Evolutionary conservation across 768 basidiomycete species (phyloP).

Genomic region (Tulasnella sp.): DNA sequence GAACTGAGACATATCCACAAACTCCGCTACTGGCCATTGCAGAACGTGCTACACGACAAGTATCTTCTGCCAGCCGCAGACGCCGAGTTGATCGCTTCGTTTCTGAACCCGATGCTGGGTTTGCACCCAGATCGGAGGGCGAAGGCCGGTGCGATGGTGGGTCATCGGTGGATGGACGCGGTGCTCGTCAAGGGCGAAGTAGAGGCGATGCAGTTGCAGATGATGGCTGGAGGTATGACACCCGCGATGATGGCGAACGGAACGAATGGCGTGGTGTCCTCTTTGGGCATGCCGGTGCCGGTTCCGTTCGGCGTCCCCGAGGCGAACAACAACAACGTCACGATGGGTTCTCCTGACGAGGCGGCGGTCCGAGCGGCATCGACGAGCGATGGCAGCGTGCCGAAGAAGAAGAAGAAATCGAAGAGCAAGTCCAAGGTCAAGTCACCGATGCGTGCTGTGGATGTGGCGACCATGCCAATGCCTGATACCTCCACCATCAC

Average conservation of each 20-base stretch:
- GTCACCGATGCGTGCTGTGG: not conserved
- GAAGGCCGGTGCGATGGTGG: slow-evolving; percentile 70
- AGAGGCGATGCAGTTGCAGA: slow-evolving; percentile 30
- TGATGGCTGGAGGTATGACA: not conserved
- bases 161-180: slow-evolving; percentile 80
- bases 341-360: not conserved
- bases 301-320: not conserved
- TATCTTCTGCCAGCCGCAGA: slow-evolving; percentile 82
- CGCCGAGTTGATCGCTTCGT: slow-evolving; percentile 67
- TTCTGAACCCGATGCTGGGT: slow-evolving; percentile 82
- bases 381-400: not conserved
- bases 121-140: slow-evolving; percentile 83
- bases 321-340: not conserved
- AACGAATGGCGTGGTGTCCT: not conserved
- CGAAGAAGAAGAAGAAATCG: slow-evolving; percentile 5
- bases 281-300: not conserved
- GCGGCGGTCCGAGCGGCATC: not conserved
- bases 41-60: slow-evolving; percentile 79
- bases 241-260: not conserved
- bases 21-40: slow-evolving; percentile 82
- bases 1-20: slow-evolving; percentile 93
- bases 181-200: slow-evolving; percentile 83
- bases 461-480: not conserved
- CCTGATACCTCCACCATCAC: not conserved
- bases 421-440: slow-evolving; percentile 11